A percentile compares a stretch with the other conserved stretches of the same genome.
Conservation (phyloP, 495 filamentous ascomycete species). For the Rostrohypoxylon terebratum region DNA sequence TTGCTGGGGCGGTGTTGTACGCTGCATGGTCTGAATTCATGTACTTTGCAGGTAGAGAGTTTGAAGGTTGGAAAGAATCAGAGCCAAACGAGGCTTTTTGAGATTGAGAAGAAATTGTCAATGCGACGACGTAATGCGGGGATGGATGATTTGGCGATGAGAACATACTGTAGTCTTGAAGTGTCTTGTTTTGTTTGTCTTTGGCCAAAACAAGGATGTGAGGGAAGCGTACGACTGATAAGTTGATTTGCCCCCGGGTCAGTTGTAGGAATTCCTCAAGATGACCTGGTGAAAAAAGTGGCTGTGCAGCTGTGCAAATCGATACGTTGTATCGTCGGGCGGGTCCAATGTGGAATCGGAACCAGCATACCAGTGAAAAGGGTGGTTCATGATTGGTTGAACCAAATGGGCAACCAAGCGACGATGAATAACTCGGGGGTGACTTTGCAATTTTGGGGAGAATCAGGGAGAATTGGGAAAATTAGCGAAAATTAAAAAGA, state of each 20-base stretch:
- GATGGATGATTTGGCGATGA: slow-evolving; percentile 20
- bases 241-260: not conserved
- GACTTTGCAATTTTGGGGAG: not conserved
- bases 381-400: not conserved
- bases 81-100: slow-evolving; percentile 8
- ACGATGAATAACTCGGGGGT: not conserved
- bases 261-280: not conserved
- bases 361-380: not conserved
- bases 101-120: slow-evolving; percentile 23
- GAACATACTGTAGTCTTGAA: slow-evolving; percentile 11
- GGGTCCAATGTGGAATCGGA: not conserved
- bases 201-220: slow-evolving; percentile 1
- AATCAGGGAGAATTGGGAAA: not conserved
- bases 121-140: slow-evolving; percentile 42
- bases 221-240: not conserved
- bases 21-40: slow-evolving; percentile 49
- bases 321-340: not conserved
- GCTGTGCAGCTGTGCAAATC: slow-evolving; percentile 4
- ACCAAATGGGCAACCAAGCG: not conserved
- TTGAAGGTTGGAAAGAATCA: slow-evolving; percentile 23
- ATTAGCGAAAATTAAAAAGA: slow-evolving; percentile 1
- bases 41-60: slow-evolving; percentile 22
- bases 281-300: not conserved
- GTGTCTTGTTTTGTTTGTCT: not conserved
- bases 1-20: slow-evolving; percentile 44